phyloP scores from a whole-genome alignment of 23 red algal species.

The Chondrus crispus region DNA sequence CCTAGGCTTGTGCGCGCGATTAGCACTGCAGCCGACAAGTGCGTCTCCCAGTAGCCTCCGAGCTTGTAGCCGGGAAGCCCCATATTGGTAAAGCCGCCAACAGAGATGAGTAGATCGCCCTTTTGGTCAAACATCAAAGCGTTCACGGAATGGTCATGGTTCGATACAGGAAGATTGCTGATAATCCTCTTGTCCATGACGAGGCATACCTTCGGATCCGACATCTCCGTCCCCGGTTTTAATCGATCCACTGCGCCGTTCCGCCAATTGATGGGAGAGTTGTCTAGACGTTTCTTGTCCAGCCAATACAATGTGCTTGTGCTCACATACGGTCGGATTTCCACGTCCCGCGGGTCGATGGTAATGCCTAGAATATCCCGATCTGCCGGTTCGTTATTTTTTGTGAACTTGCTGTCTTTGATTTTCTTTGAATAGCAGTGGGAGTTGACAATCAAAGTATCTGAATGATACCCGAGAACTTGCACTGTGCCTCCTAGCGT shows the following conservation, averaged over 20 bases:
- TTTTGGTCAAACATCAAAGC: constrained; percentile 37
- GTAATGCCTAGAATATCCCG: constrained; percentile 50
- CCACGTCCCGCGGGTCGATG: constrained; percentile 39
- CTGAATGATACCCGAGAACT: constrained; percentile 25
- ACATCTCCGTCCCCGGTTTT: neutral
- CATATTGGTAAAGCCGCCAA: constrained; percentile 73
- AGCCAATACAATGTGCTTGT: constrained; percentile 49
- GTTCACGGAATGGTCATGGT: constrained; percentile 56
- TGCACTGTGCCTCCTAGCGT: constrained; percentile 50
- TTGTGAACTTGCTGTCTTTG: neutral
- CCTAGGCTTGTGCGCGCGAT: constrained; percentile 5
- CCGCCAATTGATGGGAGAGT: constrained; percentile 18
- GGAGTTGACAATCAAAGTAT: neutral
- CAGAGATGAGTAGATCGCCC: constrained; percentile 38
- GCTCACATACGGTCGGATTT: constrained; percentile 17
- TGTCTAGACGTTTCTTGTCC: constrained; percentile 27
- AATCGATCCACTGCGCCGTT: constrained; percentile 56
- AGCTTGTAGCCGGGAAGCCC: constrained; percentile 56
- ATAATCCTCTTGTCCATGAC: constrained; percentile 38
- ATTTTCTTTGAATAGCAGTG: constrained; percentile 39
- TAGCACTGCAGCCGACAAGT: constrained; percentile 49
- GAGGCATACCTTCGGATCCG: constrained; percentile 20
- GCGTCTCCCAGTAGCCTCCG: constrained; percentile 48
- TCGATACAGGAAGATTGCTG: constrained; percentile 40
- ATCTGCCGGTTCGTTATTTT: constrained; percentile 27